phyloP scores from a whole-genome alignment of 2,329 filamentous ascomycete genomes.

The Neurospora sp. region DNA sequence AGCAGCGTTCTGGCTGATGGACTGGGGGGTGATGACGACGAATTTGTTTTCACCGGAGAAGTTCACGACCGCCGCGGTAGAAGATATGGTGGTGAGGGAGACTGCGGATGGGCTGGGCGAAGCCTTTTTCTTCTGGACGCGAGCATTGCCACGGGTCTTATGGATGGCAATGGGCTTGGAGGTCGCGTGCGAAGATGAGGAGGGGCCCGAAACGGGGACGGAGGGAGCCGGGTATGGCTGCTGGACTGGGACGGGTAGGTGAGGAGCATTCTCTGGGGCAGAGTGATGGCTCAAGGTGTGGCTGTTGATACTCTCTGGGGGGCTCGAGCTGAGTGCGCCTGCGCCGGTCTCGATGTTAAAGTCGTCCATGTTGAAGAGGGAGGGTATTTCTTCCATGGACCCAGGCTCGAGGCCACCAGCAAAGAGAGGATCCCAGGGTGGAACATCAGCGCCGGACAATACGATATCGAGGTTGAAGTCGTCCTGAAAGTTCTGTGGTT shows the following conservation, averaged over 20 bases:
- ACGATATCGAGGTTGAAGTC: not conserved
- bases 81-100: constrained; percentile 19
- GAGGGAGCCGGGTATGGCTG: constrained; percentile 14
- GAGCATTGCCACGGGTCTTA: constrained; percentile 29
- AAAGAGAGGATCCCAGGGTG: not conserved
- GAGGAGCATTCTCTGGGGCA: constrained; percentile 8
- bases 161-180: constrained; percentile 27
- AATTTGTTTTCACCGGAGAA: constrained; percentile 28
- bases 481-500: not conserved
- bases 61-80: constrained; percentile 33
- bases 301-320: constrained; percentile 12
- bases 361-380: not conserved
- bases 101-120: constrained; percentile 5
- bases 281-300: not conserved
- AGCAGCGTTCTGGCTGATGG: constrained; percentile 40
- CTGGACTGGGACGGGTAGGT: constrained; percentile 18
- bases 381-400: not conserved
- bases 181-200: constrained; percentile 1
- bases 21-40: constrained; percentile 44
- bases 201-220: not conserved
- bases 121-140: constrained; percentile 36
- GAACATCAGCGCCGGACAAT: not conserved
- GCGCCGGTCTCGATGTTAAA: not conserved
- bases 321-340: constrained; percentile 2
- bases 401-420: not conserved